A percentile compares a stretch with the other conserved stretches of the same genome.
Conservation (phyloP, 768 basidiomycete species). For the Clitopilus hobsonii region DNA sequence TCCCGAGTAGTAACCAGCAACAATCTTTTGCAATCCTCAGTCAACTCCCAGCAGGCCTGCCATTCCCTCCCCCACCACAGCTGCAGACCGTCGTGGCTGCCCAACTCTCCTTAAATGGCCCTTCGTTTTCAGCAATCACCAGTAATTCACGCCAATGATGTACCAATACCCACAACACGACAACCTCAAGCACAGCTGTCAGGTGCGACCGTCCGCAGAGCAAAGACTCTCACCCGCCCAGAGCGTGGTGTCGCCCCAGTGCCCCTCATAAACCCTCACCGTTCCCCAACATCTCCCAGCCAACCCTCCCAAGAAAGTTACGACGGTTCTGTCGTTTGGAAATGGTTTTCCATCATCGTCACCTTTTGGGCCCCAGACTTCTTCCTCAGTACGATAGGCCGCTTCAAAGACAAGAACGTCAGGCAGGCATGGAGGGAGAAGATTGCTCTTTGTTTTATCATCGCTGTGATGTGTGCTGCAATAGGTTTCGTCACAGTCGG, state of each 20-base stretch:
- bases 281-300: constrained; percentile 29
- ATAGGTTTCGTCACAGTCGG: constrained; percentile 95
- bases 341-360: constrained; percentile 68
- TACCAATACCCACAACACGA: constrained; percentile 65
- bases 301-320: constrained; percentile 28
- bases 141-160: constrained; percentile 33
- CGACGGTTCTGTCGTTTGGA: constrained; percentile 64
- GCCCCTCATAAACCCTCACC: constrained; percentile 82
- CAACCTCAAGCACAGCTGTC: constrained; percentile 37
- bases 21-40: constrained; percentile 3
- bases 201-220: constrained; percentile 68
- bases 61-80: constrained; percentile 16
- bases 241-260: constrained; percentile 92
- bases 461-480: constrained; percentile 65
- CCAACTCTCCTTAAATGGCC: constrained; percentile 35
- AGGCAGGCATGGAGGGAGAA: constrained; percentile 98
- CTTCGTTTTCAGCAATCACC: constrained; percentile 44
- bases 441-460: constrained; percentile 87
- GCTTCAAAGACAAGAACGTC: constrained; percentile 72
- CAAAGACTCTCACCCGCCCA: constrained; percentile 95
- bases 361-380: constrained; percentile 91
- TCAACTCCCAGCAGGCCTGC: constrained; percentile 20
- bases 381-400: constrained; percentile 67
- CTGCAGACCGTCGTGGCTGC: constrained; percentile 9
- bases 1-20: not conserved